A percentile compares a stretch with the other conserved stretches of the same genome.
Evolutionary conservation across 495 filamentous ascomycete genomes (phyloP).

Genomic region (Filosporella fistucella): DNA sequence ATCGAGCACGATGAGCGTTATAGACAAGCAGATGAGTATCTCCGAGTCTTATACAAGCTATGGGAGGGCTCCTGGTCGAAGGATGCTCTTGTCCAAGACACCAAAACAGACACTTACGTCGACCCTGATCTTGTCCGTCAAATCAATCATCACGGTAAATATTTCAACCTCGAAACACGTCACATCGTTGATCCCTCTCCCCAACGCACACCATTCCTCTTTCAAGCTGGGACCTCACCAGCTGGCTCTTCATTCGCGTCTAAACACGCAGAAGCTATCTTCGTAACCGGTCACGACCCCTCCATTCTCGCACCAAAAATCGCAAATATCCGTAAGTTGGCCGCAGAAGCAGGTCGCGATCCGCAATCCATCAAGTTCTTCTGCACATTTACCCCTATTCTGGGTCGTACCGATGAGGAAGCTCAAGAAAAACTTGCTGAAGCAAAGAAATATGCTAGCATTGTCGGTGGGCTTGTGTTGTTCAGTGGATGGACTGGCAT

Average conservation of each 20-base stretch:
- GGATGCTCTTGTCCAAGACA: slow-evolving; percentile 58
- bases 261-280: slow-evolving; percentile 58
- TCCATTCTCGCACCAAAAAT: slow-evolving; percentile 37
- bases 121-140: slow-evolving; percentile 51
- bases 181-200: slow-evolving; percentile 60
- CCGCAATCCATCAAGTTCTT: slow-evolving; percentile 49
- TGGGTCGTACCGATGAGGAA: slow-evolving; percentile 50
- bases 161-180: slow-evolving; percentile 58
- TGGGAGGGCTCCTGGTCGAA: slow-evolving; percentile 65
- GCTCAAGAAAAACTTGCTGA: slow-evolving; percentile 46
- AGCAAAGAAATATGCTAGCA: slow-evolving; percentile 44
- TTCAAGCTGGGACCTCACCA: slow-evolving; percentile 62
- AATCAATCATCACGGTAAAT: slow-evolving; percentile 64
- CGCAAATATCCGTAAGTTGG: slow-evolving; percentile 42
- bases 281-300: slow-evolving; percentile 45
- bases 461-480: slow-evolving; percentile 49
- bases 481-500: slow-evolving; percentile 59
- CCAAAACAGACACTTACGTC: slow-evolving; percentile 50
- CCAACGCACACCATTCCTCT: slow-evolving; percentile 60
- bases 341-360: slow-evolving; percentile 40
- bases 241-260: slow-evolving; percentile 61
- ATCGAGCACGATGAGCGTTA: slow-evolving; percentile 63
- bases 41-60: slow-evolving; percentile 66
- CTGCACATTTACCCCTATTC: slow-evolving; percentile 36
- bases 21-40: slow-evolving; percentile 61